phyloP scores from a whole-genome alignment of 176 grass and related monocot species.

The Poa annua region DNA sequence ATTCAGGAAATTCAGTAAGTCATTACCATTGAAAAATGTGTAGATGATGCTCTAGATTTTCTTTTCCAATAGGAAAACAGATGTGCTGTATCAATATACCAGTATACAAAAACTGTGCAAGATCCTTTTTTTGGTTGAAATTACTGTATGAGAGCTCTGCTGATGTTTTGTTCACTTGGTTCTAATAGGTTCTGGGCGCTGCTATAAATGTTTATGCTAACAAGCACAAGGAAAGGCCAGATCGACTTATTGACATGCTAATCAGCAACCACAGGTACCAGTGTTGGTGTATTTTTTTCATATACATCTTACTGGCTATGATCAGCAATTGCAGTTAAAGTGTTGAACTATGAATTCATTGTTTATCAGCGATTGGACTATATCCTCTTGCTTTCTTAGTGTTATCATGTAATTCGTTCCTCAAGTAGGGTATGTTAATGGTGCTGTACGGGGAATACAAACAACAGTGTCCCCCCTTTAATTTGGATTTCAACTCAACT shows the following conservation, averaged over 20 bases:
- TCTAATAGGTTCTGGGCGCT: slow-evolving; percentile 79
- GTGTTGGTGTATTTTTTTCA: slow-evolving; percentile 13
- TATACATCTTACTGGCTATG: background rate
- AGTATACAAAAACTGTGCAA: slow-evolving; percentile 9
- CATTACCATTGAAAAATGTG: slow-evolving; percentile 10
- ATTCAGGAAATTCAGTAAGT: slow-evolving; percentile 19
- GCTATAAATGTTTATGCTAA: slow-evolving; percentile 93
- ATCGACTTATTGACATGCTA: slow-evolving; percentile 96
- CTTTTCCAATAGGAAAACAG: slow-evolving; percentile 6
- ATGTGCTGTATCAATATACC: slow-evolving; percentile 27
- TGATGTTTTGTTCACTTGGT: slow-evolving; percentile 49
- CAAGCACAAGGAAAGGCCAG: slow-evolving; percentile 93
- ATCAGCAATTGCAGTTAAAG: background rate
- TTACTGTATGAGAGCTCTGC: background rate
- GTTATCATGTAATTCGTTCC: slow-evolving; percentile 3
- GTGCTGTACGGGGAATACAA: background rate
- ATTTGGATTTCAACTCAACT: slow-evolving; percentile 13
- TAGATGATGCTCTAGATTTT: slow-evolving; percentile 18
- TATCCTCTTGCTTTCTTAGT: background rate
- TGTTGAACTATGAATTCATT: slow-evolving; percentile 26
- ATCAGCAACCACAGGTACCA: slow-evolving; percentile 81
- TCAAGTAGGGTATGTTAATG: slow-evolving; percentile 12
- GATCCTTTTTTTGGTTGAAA: slow-evolving; percentile 16
- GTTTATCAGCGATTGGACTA: background rate
- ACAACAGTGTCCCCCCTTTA: background rate